phyloP scores from a whole-genome alignment of 805 yeast species.

The Myxozyma neotropica region DNA sequence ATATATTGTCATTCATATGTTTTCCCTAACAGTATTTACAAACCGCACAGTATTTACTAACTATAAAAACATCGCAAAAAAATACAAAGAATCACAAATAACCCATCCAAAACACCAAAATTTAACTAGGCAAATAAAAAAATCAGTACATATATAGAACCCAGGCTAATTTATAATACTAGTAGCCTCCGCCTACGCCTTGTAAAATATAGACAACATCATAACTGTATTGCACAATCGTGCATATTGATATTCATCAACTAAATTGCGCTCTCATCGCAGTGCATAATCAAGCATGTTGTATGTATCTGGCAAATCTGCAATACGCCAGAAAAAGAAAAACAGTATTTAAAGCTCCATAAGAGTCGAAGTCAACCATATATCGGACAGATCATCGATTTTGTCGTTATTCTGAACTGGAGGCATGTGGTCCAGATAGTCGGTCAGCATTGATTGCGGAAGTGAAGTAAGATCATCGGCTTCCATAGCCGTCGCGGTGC shows the following conservation, averaged over 20 bases:
- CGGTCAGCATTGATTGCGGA: constrained; percentile 5
- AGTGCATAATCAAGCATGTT: too few relatives aligned
- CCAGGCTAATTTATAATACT: too few relatives aligned
- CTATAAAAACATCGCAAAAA: neutral
- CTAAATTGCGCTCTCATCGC: too few relatives aligned
- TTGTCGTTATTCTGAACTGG: constrained; percentile 2
- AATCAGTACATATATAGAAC: neutral
- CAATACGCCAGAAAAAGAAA: neutral
- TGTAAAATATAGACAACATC: too few relatives aligned
- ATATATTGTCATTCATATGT: too few relatives aligned
- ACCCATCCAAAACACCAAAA: neutral
- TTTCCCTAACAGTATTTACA: too few relatives aligned
- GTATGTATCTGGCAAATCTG: too few relatives aligned
- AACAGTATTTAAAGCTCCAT: constrained; percentile 5
- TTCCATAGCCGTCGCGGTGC: neutral
- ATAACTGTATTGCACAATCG: too few relatives aligned
- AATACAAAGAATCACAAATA: neutral
- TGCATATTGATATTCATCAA: too few relatives aligned
- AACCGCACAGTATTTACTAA: too few relatives aligned
- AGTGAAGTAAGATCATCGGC: neutral
- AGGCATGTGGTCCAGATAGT: neutral
- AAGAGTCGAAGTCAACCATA: constrained; percentile 22
- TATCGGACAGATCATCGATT: constrained; percentile 13
- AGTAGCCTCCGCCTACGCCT: too few relatives aligned
- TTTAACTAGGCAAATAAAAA: neutral